A percentile compares a stretch with the other conserved stretches of the same genome.
These are phyloP conservation scores for Terfezia boudieri DNA, from an alignment of 495 filamentous ascomycete species.

Conservation along the genomic window DNA sequence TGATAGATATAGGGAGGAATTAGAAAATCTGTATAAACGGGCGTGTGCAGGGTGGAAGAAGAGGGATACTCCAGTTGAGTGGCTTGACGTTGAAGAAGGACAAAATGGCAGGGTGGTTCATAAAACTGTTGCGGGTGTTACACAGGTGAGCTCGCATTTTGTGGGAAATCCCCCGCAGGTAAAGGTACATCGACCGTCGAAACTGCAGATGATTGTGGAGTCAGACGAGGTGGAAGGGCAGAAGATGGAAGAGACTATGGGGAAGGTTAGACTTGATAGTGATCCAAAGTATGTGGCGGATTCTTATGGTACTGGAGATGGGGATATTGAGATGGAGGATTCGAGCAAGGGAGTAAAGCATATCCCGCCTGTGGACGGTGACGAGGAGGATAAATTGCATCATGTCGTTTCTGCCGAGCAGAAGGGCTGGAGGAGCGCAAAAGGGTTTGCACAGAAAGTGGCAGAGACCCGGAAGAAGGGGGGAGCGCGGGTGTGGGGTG, in stretches of 20 bases:
- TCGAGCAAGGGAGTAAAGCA: not conserved
- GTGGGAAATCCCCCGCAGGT: too few species aligned
- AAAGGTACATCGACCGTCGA: too few species aligned
- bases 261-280: not conserved
- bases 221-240: not conserved
- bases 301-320: not conserved
- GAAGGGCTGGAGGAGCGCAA: not conserved
- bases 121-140: not conserved
- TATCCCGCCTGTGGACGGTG: not conserved
- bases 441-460: not conserved
- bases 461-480: too few species aligned
- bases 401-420: not conserved
- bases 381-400: not conserved
- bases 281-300: not conserved
- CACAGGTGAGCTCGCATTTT: not conserved
- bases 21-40: conserved; percentile 28
- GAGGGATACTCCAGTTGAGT: not conserved
- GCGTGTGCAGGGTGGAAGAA: conserved; percentile 28
- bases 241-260: not conserved
- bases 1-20: conserved; percentile 22
- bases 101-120: not conserved
- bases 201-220: not conserved
- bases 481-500: too few species aligned
- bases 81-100: not conserved
- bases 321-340: not conserved